phyloP scores from a whole-genome alignment of 208 protist genomes.

The Trypanosoma cruzi region DNA sequence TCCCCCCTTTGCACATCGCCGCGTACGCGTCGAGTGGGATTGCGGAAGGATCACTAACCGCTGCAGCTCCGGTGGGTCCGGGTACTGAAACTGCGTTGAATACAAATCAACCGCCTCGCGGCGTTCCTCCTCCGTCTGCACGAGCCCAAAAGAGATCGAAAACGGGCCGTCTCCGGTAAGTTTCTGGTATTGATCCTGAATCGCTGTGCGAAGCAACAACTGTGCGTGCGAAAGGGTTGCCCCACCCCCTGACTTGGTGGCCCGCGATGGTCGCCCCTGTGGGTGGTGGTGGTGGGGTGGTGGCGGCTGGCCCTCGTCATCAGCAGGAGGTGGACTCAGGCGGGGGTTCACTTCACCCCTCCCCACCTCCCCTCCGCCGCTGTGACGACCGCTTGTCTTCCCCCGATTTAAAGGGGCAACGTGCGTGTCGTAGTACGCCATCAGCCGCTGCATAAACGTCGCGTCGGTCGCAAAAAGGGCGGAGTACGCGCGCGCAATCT shows the following conservation, averaged over 20 bases:
- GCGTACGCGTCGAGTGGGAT: constrained; percentile 73
- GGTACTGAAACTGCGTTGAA: constrained; percentile 78
- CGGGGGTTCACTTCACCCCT: neutral
- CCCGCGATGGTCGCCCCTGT: neutral
- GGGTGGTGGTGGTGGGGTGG: neutral
- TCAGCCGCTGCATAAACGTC: constrained; percentile 73
- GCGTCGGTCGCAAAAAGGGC: constrained; percentile 68
- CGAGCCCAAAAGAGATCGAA: constrained; percentile 64
- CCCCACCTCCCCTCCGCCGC: neutral
- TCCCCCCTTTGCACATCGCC: constrained; percentile 60
- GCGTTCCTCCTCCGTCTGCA: constrained; percentile 55
- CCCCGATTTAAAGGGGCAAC: neutral
- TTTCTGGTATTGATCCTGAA: constrained; percentile 81
- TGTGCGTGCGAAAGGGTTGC: constrained; percentile 55
- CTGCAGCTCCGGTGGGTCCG: constrained; percentile 75
- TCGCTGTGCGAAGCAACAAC: constrained; percentile 74
- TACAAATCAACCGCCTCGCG: constrained; percentile 80
- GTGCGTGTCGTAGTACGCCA: constrained; percentile 59
- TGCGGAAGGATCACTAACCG: constrained; percentile 69
- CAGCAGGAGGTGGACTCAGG: neutral
- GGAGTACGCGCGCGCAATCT: constrained; percentile 75
- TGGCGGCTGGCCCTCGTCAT: constrained; percentile 1
- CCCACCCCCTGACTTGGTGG: neutral
- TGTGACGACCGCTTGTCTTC: neutral
- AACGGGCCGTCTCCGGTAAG: constrained; percentile 70